Conservation (phyloP, 257 asterid genomes). For the Marsdenia floribunda region DNA sequence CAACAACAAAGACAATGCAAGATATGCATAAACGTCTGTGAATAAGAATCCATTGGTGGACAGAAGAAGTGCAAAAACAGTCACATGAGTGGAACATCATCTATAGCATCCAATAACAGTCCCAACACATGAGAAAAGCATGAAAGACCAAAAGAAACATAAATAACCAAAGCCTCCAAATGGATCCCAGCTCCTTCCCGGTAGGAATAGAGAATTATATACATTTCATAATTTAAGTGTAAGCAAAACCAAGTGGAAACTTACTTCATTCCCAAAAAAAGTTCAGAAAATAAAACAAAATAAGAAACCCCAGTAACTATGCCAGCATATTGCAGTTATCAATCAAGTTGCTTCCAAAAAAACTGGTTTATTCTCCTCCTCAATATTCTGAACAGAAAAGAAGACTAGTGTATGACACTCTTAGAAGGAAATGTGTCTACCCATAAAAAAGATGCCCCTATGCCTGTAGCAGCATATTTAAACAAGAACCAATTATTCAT, state of each 20-base stretch:
- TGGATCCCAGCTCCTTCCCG: no score
- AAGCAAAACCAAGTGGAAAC: background rate
- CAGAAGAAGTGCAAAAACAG: no score
- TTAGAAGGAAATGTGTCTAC: background rate
- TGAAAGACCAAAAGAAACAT: no score
- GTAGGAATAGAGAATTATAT: background rate
- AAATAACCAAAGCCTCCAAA: no score
- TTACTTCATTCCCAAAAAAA: background rate
- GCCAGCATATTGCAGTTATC: background rate
- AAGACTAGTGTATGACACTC: background rate
- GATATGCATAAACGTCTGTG: no score
- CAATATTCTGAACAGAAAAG: background rate
- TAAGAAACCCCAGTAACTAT: background rate
- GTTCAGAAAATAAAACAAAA: background rate
- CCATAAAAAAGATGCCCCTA: background rate
- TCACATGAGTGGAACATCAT: no score
- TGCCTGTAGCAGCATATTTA: background rate
- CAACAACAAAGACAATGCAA: no score
- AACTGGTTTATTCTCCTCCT: conserved; percentile 2
- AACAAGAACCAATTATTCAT: background rate
- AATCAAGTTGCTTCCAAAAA: background rate
- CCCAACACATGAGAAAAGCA: no score
- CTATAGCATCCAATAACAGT: no score
- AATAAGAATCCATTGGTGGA: no score
- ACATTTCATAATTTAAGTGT: background rate